phyloP scores from a whole-genome alignment of 345 rosid genomes.

The Angophora floribunda region DNA sequence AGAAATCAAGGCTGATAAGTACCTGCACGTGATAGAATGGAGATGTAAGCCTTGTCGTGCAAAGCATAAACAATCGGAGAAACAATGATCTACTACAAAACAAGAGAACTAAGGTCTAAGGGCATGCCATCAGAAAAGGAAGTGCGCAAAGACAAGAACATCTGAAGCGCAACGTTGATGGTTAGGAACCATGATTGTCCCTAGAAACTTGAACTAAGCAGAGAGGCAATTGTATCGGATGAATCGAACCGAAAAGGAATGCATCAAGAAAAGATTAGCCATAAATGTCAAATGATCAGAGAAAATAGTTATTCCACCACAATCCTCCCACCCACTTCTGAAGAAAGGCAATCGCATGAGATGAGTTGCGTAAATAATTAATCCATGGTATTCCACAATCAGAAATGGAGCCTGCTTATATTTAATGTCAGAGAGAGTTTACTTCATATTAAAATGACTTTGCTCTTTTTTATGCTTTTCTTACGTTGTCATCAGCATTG shows the following conservation, averaged over 20 bases:
- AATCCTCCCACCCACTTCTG: background rate
- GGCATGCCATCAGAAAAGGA: background rate
- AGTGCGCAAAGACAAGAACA: background rate
- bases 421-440: background rate
- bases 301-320: background rate
- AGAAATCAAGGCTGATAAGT: conserved; percentile 86
- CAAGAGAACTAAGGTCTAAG: background rate
- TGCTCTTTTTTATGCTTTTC: background rate
- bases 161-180: background rate
- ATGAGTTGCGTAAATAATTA: background rate
- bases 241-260: background rate
- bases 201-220: background rate
- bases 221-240: background rate
- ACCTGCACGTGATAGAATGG: conserved; percentile 35
- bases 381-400: background rate
- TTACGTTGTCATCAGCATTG: background rate
- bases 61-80: background rate
- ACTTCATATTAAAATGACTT: too few species aligned
- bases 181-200: background rate
- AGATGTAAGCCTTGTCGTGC: background rate
- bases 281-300: background rate
- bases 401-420: background rate
- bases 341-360: background rate
- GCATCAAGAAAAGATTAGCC: background rate
- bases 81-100: background rate